Conservation (phyloP, 2,329 filamentous ascomycete species). For the Leptodontidium sp. region DNA sequence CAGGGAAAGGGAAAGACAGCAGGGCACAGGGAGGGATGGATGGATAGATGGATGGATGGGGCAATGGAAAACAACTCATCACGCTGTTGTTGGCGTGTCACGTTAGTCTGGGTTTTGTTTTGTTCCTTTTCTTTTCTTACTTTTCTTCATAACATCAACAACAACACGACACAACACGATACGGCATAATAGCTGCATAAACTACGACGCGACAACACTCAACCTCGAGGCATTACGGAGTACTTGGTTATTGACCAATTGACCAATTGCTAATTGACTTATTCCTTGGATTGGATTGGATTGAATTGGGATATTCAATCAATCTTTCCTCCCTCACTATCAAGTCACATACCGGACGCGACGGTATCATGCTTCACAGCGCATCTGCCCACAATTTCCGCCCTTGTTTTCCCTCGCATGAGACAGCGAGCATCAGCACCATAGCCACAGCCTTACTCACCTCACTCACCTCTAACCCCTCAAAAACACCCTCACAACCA, state of each 20-base stretch:
- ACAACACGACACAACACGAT: background rate
- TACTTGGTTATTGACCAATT: no score
- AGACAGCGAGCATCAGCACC: background rate
- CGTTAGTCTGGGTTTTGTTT: background rate
- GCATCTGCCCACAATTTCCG: background rate
- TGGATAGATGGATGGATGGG: background rate
- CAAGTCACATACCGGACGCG: background rate
- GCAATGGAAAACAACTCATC: slow-evolving; percentile 3
- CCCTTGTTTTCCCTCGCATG: background rate
- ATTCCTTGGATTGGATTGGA: background rate
- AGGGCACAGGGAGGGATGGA: background rate
- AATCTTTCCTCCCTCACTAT: background rate
- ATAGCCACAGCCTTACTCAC: background rate
- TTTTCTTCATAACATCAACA: background rate
- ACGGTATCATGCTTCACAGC: slow-evolving; percentile 9
- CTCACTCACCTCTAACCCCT: background rate
- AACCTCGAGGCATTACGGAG: background rate
- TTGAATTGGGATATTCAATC: background rate
- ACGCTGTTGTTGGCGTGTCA: background rate
- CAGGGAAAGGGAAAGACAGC: background rate
- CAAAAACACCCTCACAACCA: background rate
- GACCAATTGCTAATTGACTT: background rate
- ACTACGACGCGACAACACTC: background rate
- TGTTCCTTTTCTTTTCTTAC: background rate
- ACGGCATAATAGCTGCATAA: background rate